phyloP scores from a whole-genome alignment of 768 basidiomycete species.

The Russula griseocarnosa region DNA sequence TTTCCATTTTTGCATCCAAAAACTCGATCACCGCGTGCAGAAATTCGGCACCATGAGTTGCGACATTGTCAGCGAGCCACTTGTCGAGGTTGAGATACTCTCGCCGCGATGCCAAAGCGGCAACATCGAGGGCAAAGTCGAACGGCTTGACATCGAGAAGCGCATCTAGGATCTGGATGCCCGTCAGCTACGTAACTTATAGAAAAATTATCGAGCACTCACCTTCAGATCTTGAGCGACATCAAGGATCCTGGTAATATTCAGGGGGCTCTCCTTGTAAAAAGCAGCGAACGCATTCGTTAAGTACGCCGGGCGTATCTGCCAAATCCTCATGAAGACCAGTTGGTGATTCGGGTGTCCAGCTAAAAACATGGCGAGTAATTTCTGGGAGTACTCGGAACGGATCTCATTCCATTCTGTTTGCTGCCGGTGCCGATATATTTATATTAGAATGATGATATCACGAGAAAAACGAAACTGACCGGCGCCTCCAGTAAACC shows the following conservation, averaged over 20 bases:
- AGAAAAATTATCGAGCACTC: constrained; percentile 29
- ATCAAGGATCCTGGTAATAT: constrained; percentile 92
- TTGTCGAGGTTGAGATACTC: constrained; percentile 96
- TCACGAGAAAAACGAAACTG: constrained; percentile 35
- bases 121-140: constrained; percentile 88
- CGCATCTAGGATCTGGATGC: constrained; percentile 79
- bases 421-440: constrained; percentile 45
- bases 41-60: constrained; percentile 78
- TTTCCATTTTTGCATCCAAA: constrained; percentile 88
- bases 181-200: background rate
- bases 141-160: constrained; percentile 87
- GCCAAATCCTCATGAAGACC: constrained; percentile 96
- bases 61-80: constrained; percentile 89
- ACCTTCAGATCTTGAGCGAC: constrained; percentile 94
- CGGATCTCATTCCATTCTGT: constrained; percentile 85
- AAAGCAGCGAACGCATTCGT: constrained; percentile 87
- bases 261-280: constrained; percentile 86
- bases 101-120: constrained; percentile 85
- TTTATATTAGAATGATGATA: constrained; percentile 17
- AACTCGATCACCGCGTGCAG: constrained; percentile 84
- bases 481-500: constrained; percentile 89
- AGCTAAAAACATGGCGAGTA: constrained; percentile 85
- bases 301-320: constrained; percentile 81
- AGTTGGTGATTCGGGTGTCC: constrained; percentile 94
- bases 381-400: constrained; percentile 77